These are phyloP conservation scores for Ogataea degrootiae DNA, from an alignment of 805 yeast species.

Conservation along the genomic window DNA sequence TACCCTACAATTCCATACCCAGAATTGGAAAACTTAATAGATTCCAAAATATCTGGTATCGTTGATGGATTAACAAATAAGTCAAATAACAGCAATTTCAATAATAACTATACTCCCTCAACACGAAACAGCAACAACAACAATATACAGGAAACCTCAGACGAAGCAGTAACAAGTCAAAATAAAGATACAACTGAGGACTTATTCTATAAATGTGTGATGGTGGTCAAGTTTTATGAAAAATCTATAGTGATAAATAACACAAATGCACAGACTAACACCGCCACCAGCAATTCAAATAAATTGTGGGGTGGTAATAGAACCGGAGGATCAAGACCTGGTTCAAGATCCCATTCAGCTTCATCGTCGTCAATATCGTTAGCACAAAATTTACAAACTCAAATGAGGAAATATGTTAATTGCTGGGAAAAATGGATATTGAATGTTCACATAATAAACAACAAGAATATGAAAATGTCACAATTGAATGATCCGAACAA, in stretches of 20 bases:
- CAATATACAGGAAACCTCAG: conserved; percentile 10
- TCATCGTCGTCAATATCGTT: conserved; percentile 8
- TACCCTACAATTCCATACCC: conserved; percentile 48
- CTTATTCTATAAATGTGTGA: conserved; percentile 26
- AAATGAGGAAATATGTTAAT: conserved; percentile 35
- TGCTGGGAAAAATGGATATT: conserved; percentile 75
- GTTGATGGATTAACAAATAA: conserved; percentile 19
- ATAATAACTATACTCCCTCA: conserved; percentile 1
- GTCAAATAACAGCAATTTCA: not conserved
- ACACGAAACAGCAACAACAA: conserved; percentile 9
- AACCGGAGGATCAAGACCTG: conserved; percentile 2
- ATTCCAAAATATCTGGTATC: conserved; percentile 31
- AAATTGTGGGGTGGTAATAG: conserved; percentile 46
- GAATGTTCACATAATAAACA: conserved; percentile 39
- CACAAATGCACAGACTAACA: conserved; percentile 5
- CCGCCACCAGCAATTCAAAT: conserved; percentile 28
- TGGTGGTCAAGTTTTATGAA: conserved; percentile 30
- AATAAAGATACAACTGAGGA: not conserved
- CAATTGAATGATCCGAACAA: conserved; percentile 14
- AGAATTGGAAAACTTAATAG: conserved; percentile 42
- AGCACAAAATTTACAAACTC: not conserved
- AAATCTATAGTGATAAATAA: conserved; percentile 6
- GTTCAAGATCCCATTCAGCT: conserved; percentile 12
- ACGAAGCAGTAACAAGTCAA: not conserved
- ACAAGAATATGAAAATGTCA: conserved; percentile 11